These are phyloP conservation scores for Aciculoconidium aculeatum DNA, from an alignment of 805 yeast species.

Conservation along the genomic window DNA sequence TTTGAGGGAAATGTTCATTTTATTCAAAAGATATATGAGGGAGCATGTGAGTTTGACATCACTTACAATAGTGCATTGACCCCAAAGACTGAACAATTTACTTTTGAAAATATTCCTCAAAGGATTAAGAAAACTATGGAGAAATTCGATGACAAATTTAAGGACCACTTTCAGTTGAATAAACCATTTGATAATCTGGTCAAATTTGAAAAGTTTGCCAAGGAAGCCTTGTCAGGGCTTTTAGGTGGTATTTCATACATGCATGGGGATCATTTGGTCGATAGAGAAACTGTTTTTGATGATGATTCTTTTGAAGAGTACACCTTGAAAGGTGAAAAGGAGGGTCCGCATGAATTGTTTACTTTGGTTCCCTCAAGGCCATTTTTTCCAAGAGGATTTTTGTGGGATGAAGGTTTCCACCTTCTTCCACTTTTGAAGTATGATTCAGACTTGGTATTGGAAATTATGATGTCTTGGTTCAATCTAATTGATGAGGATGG, in stretches of 20 bases:
- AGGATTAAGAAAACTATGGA: conserved; percentile 27
- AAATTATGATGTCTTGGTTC: conserved; percentile 85
- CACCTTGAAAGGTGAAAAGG: conserved; percentile 48
- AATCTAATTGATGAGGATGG: conserved; percentile 80
- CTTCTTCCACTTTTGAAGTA: conserved; percentile 73
- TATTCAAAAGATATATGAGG: conserved; percentile 70
- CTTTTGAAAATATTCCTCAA: conserved; percentile 27
- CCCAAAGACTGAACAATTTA: conserved; percentile 30
- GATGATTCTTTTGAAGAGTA: conserved; percentile 62
- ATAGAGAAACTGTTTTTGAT: conserved; percentile 60
- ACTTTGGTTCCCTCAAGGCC: conserved; percentile 88
- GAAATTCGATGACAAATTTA: conserved; percentile 50
- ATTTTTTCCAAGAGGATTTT: conserved; percentile 93
- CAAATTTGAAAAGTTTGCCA: conserved; percentile 53
- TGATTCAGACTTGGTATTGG: conserved; percentile 77
- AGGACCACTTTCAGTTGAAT: conserved; percentile 41
- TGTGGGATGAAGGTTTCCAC: conserved; percentile 99
- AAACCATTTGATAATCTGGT: conserved; percentile 46
- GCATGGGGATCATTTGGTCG: conserved; percentile 78
- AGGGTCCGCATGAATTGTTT: conserved; percentile 75
- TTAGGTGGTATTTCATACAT: conserved; percentile 89
- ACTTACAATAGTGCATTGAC: conserved; percentile 47
- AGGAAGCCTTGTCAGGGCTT: conserved; percentile 74
- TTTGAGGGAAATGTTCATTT: conserved; percentile 75
- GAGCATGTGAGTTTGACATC: conserved; percentile 70